Base-by-base conservation (phyloP, 176 grass and related monocot genomes). In the Rhynchospora breviuscula region DNA sequence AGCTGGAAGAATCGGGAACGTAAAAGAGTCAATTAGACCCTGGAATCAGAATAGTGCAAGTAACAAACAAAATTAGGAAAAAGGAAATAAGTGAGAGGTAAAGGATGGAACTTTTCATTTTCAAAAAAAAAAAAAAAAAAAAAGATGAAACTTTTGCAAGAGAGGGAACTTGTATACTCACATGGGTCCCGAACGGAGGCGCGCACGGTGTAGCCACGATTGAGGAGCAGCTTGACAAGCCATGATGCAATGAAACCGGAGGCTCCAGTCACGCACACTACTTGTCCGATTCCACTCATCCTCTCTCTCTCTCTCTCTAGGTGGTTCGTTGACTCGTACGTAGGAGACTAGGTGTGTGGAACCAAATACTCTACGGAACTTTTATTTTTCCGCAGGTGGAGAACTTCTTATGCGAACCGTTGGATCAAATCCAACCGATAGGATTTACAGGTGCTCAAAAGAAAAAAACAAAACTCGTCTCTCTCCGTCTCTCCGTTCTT, bases 181-280 rank as follows among this genome's bases (percentile, higher is more conserved):
- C 93, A 25, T 78, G 90, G 90, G 53, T 92, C 88, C n/a, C 92
- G 87, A 67, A 92, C 21, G 3, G 87, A 87, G 81, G 83, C 92
- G 71, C 89, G 83, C 31, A 94, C 89, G 64, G 64, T 81, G 67
- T 91, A 91, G 79, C 89, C 92, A 8, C 86, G 77, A 61, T 79
- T 79, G 72, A 94, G 87, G 35, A 94, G 87, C 54, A 87, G 85
- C 66, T 91, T 91, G 18, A 91, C 87, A 59, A 94, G 81, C 89
- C 89, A 91, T 7, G 89, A 89, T 17, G 86, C 90, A 13, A 92
- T 69, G 86, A 88, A 94, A 40, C 92, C 86, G 51, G 88, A 84
- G 45, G 87, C 88, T 9, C 92, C 87, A 21, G 88, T 94, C 56
- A 94, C 88, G 73, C 88, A 89, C 43, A 90, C 85, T 31, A 45